These are phyloP conservation scores for Monilinia fructicola DNA, from an alignment of 2,329 filamentous ascomycete genomes.

Conservation along the genomic window DNA sequence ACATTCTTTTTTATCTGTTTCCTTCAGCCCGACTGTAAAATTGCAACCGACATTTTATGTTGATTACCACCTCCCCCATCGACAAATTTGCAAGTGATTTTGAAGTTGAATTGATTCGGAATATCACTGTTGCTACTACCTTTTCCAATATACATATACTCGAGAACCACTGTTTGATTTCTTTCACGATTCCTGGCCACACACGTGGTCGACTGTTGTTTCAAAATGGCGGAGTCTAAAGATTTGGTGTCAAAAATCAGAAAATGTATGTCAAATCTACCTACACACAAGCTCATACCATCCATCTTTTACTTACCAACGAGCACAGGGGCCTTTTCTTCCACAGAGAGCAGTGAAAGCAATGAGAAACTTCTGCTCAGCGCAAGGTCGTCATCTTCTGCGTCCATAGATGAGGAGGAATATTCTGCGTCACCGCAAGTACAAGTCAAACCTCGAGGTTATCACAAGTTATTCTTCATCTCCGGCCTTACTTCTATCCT, in stretches of 20 bases:
- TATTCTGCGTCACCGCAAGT: not conserved
- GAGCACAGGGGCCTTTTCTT: not conserved
- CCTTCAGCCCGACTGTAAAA: too few species aligned
- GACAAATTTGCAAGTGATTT: too few species aligned
- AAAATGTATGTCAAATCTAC: not conserved
- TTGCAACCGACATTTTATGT: too few species aligned
- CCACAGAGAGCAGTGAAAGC: not conserved
- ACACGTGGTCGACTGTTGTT: not conserved
- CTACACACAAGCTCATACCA: not conserved
- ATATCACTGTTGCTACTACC: too few species aligned
- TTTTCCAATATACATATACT: not conserved
- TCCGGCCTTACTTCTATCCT: not conserved
- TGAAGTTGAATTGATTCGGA: not conserved
- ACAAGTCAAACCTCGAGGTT: not conserved
- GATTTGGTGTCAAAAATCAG: not conserved
- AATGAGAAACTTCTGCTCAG: not conserved
- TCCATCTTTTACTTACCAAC: not conserved
- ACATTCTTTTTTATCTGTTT: too few species aligned
- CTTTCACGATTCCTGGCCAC: not conserved
- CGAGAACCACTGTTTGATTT: too few species aligned
- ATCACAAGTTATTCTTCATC: conserved; percentile 2
- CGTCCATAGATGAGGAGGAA: not conserved
- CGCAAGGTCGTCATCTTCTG: not conserved
- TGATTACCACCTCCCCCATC: too few species aligned
- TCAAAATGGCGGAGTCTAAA: not conserved